A percentile compares a stretch with the other conserved stretches of the same genome.
These are phyloP conservation scores for Raffaelea deltoideospora DNA, from an alignment of 2,329 filamentous ascomycete genomes.

Conservation along the genomic window DNA sequence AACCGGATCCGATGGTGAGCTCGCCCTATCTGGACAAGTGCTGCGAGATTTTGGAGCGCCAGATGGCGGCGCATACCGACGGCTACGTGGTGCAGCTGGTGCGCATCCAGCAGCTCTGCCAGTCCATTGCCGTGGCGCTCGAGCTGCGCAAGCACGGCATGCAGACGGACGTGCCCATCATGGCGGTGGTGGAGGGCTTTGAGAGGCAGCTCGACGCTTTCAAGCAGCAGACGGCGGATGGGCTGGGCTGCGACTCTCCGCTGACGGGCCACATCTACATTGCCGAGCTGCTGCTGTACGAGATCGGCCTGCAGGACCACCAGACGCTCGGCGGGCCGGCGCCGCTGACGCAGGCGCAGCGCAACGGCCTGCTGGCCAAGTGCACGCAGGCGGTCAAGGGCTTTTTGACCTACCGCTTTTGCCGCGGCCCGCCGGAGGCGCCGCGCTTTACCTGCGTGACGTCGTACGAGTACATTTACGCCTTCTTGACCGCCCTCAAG, in stretches of 20 bases:
- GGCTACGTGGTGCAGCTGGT: constrained; percentile 28
- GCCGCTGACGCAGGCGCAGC: constrained; percentile 20
- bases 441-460: constrained; percentile 27
- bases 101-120: constrained; percentile 30
- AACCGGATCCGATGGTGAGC: constrained; percentile 31
- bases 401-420: constrained; percentile 21
- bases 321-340: constrained; percentile 12
- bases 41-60: constrained; percentile 25
- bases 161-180: constrained; percentile 20
- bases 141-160: constrained; percentile 14
- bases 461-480: constrained; percentile 31
- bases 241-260: constrained; percentile 8
- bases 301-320: constrained; percentile 26
- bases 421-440: constrained; percentile 10
- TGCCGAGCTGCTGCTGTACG: constrained; percentile 31
- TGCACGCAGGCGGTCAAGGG: constrained; percentile 24
- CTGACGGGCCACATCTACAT: constrained; percentile 27
- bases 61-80: constrained; percentile 27
- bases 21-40: constrained; percentile 27
- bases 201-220: constrained; percentile 25
- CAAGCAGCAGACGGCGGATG: constrained; percentile 3
- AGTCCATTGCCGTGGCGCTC: constrained; percentile 28
- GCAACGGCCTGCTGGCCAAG: constrained; percentile 29
- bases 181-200: constrained; percentile 26
- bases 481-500: constrained; percentile 29